Percentiles rank a stretch among this genome's conserved stretches.
These are phyloP conservation scores for Magnolia kwangsiensis DNA, from an alignment of 164 flowering plant species.

Conservation along the genomic window DNA sequence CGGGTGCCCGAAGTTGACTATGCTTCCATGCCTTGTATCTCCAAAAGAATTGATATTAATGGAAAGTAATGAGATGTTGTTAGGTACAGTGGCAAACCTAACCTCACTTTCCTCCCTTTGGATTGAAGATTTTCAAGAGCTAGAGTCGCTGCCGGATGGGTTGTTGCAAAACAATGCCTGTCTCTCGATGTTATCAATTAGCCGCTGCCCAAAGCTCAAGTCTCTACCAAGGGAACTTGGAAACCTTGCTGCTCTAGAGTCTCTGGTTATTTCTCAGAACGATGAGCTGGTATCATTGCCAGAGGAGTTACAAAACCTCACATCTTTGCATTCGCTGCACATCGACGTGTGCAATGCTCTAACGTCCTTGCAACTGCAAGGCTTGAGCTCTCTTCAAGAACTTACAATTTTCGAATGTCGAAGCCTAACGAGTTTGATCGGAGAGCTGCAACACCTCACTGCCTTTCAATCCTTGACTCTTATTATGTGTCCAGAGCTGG, in stretches of 20 bases:
- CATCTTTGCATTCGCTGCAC: neutral
- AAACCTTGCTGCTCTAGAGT: neutral
- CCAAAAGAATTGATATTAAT: neutral
- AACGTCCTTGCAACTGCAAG: neutral
- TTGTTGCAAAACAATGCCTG: neutral
- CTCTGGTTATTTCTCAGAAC: neutral
- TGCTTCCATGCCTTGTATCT: neutral
- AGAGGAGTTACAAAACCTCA: neutral
- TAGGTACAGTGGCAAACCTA: neutral
- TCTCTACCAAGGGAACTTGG: conserved; percentile 7
- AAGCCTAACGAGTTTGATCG: neutral
- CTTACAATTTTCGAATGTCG: neutral
- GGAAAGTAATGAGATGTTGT: neutral
- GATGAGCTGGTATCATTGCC: neutral
- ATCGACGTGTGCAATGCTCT: neutral
- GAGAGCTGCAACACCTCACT: neutral
- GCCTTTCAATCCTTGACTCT: neutral
- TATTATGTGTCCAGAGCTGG: neutral
- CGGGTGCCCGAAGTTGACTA: neutral
- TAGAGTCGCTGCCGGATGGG: conserved; percentile 7
- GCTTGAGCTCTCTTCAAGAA: neutral
- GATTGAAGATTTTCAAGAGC: neutral
- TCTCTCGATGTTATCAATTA: neutral
- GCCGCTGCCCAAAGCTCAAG: neutral
- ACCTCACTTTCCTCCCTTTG: neutral